Evolutionary conservation across 1,284 basidiomycete species (phyloP), one percentile per base, ranked within the genome.

Genomic region (Austroboletus rostrupii): DNA sequence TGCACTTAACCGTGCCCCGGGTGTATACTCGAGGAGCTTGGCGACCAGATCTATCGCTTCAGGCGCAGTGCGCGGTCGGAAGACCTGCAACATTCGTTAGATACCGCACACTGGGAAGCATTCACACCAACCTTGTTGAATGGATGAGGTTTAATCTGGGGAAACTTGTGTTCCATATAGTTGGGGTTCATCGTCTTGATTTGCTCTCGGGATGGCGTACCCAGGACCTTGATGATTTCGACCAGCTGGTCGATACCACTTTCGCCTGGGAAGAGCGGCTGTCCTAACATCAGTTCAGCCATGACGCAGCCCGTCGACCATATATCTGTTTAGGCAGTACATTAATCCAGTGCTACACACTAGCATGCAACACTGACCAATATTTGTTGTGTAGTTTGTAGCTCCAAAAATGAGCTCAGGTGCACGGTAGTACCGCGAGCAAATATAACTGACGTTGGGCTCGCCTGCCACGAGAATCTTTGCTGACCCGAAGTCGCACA

Each of bases 111-210:
- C 36, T 7, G 7, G 21, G 28, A 45, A 21, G 32, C 21, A 17
- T 28, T 20, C 20, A 3, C 16, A 54, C 48, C 40, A 57, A 87
- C 89, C 81, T 95, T 95, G 65, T 86, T 88, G 78, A 95, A 95
- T 1, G 92, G 92, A 68, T 97, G 92, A 35, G 95, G 93, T 70
- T 97, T 96, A 78, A 99, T 99, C 73, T 99, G 96, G 9, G 96
- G 96, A 80, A 99, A 99, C 73, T 98, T 98, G 84, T 99, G 96
- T 71, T 99, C 97, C 97, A 99, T 99, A 76, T 99, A 99, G 76
- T 96, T 96, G 45, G 97, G 96, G 74, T 99, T 99, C 96, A 99
- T 99, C 60, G 97, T 98, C 87, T 98, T 98, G 83, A 99, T 99
- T 73, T 99, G 97, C 69, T 99, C 97, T 61, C 96, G 80, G 52